Percentiles rank a stretch among this genome's conserved stretches.
These are phyloP conservation scores for Cladophialophora exuberans DNA, from an alignment of 2,329 filamentous ascomycete species.

Conservation along the genomic window DNA sequence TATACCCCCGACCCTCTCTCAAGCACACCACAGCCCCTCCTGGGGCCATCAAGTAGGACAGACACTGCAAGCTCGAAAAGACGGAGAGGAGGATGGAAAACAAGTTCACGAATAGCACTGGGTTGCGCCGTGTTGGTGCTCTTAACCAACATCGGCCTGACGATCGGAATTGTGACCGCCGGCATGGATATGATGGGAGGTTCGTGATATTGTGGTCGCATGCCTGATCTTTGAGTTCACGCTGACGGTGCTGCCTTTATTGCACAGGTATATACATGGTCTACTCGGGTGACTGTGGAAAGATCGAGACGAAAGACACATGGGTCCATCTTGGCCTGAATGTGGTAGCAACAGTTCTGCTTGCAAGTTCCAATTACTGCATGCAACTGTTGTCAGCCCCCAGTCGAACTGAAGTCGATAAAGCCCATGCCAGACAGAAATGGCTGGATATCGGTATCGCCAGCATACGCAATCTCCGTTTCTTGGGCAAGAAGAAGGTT, in stretches of 20 bases:
- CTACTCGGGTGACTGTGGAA: conserved; percentile 25
- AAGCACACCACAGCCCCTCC: conserved; percentile 20
- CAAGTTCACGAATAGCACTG: conserved; percentile 29
- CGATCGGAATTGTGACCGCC: conserved; percentile 21
- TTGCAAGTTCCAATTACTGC: conserved; percentile 54
- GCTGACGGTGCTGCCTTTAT: not conserved
- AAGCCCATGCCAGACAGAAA: conserved; percentile 44
- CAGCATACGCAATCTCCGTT: conserved; percentile 36
- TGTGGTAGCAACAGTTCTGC: conserved; percentile 48
- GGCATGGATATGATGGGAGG: conserved; percentile 24
- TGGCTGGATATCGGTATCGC: conserved; percentile 40
- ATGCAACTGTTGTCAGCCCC: conserved; percentile 58
- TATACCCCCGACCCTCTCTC: conserved; percentile 27
- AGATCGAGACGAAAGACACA: conserved; percentile 26
- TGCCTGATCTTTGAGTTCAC: not conserved
- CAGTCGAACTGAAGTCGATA: conserved; percentile 53
- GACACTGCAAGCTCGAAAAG: conserved; percentile 6
- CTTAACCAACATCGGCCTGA: conserved; percentile 28
- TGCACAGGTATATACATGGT: conserved; percentile 21
- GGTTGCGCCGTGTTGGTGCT: conserved; percentile 25
- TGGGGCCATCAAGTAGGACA: conserved; percentile 16
- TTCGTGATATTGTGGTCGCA: not conserved
- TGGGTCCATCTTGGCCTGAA: conserved; percentile 54
- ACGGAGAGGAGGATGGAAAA: conserved; percentile 28
- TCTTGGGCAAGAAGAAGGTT: conserved; percentile 23